Base-by-base conservation (phyloP, 495 filamentous ascomycete species). In the Xylaria scruposa region DNA sequence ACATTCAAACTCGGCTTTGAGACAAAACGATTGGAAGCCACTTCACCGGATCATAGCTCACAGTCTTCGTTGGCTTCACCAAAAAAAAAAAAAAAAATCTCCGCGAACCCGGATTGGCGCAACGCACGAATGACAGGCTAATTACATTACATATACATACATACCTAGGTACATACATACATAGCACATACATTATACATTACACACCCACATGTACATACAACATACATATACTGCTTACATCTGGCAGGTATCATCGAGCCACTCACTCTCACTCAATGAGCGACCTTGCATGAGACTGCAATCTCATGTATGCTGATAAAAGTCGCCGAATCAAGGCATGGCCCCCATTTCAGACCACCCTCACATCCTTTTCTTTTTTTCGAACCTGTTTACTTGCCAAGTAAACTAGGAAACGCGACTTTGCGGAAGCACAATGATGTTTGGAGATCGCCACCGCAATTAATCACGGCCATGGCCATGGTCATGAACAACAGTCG, bases 21-120 rank as follows among this genome's bases (percentile, higher is more conserved):
- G 31, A 8, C 29, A 33, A 60, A 46, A 26, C 56, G 56, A 66
- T 71, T 71, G 61, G 60, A 71, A 65, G 61, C 69, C 69, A 71
- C n/a, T 42, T 65, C 60, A 38, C 61, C 46, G 69, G 62, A 71
- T 67, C 62, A 67, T 62, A 17, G 58, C 19, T 24, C 46, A n/a
- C n/a, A 17, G 24, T 33, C 26, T 36, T 64, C 36, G 33, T 46
- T 64, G 47, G 68, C 59, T 46, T 64, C 24, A 4, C n/a, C n/a
- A n/a, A n/a, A n/a, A n/a, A n/a, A n/a, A 5, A 56, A 38, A 36
- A 19, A 46, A 44, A 44, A 66, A 70, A 46, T 51, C 67, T 65
- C 72, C 44, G 58, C 19, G 5, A 65, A 67, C 49, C 66, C 38
- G 44, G 56, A 68, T 62, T 51, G n/a, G 68, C 42, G 42, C 31